Evolutionary conservation across 31 red algal species (phyloP).

Genomic region (Odonthalia washingtoniensis): DNA sequence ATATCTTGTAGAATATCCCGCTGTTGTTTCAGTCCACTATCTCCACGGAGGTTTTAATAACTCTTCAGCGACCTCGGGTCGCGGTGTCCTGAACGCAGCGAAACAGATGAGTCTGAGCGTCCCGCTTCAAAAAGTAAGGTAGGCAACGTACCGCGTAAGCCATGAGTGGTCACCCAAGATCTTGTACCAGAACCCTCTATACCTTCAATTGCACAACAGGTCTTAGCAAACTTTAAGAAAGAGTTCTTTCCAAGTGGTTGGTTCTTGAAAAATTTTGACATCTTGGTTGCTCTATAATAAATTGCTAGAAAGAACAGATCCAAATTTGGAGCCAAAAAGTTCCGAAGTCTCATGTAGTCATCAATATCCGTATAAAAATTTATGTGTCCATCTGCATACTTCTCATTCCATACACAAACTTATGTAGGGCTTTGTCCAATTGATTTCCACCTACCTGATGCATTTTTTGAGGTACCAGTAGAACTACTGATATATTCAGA

Average conservation of each 20-base stretch:
- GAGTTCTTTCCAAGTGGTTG: slow-evolving; percentile 3
- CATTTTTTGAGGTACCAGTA: not conserved
- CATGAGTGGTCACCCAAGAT: not conserved
- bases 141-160: not conserved
- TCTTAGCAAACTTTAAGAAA: not conserved
- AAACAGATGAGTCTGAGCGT: not conserved
- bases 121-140: not conserved
- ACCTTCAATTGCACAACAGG: not conserved
- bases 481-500: not conserved
- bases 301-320: not conserved
- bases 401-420: not conserved
- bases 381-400: not conserved
- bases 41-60: not conserved
- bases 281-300: not conserved
- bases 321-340: not conserved
- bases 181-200: not conserved
- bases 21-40: not conserved
- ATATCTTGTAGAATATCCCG: not conserved
- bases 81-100: not conserved
- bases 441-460: not conserved
- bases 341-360: not conserved
- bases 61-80: not conserved
- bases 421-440: not conserved
- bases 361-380: not conserved
- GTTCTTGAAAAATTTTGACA: not conserved